Base-by-base conservation (phyloP, 345 rosid species). In the Lepidium africanum region DNA sequence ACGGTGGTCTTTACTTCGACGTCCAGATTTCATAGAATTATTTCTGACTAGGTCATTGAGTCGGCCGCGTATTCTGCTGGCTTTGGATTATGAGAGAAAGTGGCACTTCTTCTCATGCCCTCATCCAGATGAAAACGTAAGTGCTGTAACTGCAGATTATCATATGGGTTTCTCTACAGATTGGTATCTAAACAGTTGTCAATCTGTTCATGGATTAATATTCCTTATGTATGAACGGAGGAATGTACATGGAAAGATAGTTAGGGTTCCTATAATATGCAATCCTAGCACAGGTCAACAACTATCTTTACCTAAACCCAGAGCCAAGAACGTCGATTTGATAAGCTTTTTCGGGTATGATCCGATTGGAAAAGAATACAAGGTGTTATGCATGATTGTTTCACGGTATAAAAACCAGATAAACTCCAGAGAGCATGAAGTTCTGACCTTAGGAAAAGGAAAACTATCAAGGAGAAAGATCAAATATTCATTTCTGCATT, bases 311-410 rank as follows among this genome's bases (percentile, higher is more conserved):
- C 32, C 32, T 27, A 27, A 27, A 4, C 32, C 32, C 6, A 27
- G 0, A 4, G 32, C 32, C 5, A 27, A 27, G 6, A 27, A 27
- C 32, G 5, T 27, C 1, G 32, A 27, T 5, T 27, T 27, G 32
- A 27, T 4, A 27, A 27, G 6, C 32, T 27, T 27, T 27, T 27
- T 27, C 6, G 32, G 32, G 6, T 27, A 27, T 27, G 32, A 27
- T 27, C 32, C 32, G 32, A 27, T 27, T 5, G 32, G 32, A 27
- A 27, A 27, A 27, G 63, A 32, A 17, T 10, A 9, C 53, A 61
- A 45, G 65, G 41, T 61, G 32, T n/a, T 61, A 16, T 61, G 66
- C 53, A 61, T 61, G 53, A 45, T 30, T 7, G 65, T 60, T 9
- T 1, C 38, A 5, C 14, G 0, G 0, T 60, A 60, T 10, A 60